phyloP scores from a whole-genome alignment of 345 rosid species.

The Barbarea vulgaris region DNA sequence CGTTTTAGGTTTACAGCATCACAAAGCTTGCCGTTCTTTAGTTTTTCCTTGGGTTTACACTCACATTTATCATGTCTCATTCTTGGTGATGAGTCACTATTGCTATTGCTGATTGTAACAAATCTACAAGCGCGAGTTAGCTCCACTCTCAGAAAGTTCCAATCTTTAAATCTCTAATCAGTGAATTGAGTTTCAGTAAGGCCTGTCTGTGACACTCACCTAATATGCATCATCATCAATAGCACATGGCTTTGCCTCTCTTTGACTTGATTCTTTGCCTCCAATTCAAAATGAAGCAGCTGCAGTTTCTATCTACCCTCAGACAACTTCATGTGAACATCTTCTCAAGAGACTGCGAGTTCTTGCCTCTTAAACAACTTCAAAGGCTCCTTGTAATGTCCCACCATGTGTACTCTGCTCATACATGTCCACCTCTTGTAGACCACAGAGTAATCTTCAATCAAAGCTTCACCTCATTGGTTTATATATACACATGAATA shows the following conservation, averaged over 20 bases:
- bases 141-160: neutral
- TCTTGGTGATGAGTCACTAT: neutral
- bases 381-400: constrained; percentile 9
- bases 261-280: constrained; percentile 1
- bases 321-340: constrained; percentile 15
- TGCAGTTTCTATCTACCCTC: constrained; percentile 8
- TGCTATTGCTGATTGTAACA: neutral
- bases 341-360: neutral
- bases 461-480: neutral
- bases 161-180: neutral
- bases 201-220: neutral
- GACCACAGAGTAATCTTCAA: neutral
- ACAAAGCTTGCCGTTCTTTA: neutral
- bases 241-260: constrained; percentile 18
- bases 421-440: neutral
- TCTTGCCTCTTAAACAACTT: constrained; percentile 5
- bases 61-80: neutral
- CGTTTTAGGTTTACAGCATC: neutral
- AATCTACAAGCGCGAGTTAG: neutral
- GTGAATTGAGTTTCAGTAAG: neutral
- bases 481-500: neutral
- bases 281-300: neutral
- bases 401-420: constrained; percentile 5
- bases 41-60: neutral
- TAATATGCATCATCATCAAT: neutral